Base-by-base conservation (phyloP, 2,329 filamentous ascomycete species). In the Mycosphaerelloides madeirae region DNA sequence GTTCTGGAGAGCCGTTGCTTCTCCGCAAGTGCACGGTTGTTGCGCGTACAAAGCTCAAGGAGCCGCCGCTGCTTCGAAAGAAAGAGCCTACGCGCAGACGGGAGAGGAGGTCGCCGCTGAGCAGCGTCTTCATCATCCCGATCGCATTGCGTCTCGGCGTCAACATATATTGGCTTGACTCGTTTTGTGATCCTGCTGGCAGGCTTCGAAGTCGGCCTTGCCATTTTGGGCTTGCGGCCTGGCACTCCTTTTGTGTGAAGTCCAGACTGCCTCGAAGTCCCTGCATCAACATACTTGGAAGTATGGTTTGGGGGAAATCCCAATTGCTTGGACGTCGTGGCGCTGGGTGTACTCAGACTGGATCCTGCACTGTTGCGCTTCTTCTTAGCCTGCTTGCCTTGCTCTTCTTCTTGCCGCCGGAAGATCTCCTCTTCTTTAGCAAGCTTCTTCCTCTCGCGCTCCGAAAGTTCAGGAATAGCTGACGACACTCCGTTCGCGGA, bases 391-490 rank as follows among this genome's bases (percentile, higher is more conserved):
- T 57, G 55, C 48, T 59, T 59, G 43, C 73, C 74, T 25, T 71
- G 68, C 53, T 78, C 76, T 48, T 81, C 76, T 54, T 81, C 79
- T 50, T 80, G 68, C 54, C 79, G 74, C 50, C 79, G 74, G 50
- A 82, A 82, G 46, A 81, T 74, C 52, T 77, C 77, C 55, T 83
- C 79, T 32, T 78, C 76, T 43, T 79, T 78, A 42, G 78, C 77
- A 36, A 83, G 71, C 62, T 83, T 83, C 46, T 79, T 76, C 56
- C 74, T 74, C 54, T 83, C 80, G 4, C 80, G 73, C 49, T 77
- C 79, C 2, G 80, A 82, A 49, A 82, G 68, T 50, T 79, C 79
- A 2, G 70, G 61, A 39, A 63, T 54, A 20, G 65, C 63, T 13
- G 50, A 51, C 3, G 48, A 38, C 36, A 63, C 65, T 8, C 69